These are phyloP conservation scores for Mycena latifolia DNA, from an alignment of 768 basidiomycete species.

Conservation along the genomic window DNA sequence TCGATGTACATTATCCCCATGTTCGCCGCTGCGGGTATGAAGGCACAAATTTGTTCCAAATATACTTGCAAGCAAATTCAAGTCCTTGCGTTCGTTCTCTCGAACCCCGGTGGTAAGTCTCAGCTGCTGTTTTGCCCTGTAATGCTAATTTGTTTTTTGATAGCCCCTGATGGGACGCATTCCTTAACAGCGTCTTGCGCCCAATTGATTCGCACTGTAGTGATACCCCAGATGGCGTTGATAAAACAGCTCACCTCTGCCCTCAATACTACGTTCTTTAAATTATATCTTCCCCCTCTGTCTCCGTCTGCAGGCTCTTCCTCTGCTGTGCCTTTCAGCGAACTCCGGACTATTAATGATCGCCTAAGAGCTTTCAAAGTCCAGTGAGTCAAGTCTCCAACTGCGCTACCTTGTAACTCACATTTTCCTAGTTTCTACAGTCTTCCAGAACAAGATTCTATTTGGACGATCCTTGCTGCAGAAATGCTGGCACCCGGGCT, in stretches of 20 bases:
- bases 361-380: neutral
- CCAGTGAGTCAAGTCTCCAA: neutral
- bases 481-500: neutral
- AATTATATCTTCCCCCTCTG: too few relatives aligned
- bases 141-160: neutral
- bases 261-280: too few relatives aligned
- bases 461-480: neutral
- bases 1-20: neutral
- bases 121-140: neutral
- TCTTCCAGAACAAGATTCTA: neutral
- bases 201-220: neutral
- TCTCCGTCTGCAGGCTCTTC: too few relatives aligned
- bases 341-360: too few relatives aligned
- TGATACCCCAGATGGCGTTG: neutral
- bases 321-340: too few relatives aligned
- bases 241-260: neutral
- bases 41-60: neutral
- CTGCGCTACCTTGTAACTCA: neutral
- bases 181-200: neutral
- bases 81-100: neutral
- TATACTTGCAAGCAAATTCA: neutral
- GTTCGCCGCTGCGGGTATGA: constrained; percentile 8
- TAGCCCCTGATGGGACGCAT: neutral
- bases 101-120: neutral
- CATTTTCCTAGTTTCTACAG: neutral